phyloP scores from a whole-genome alignment of 345 rosid genomes.

The Eucalyptus shirleyi region DNA sequence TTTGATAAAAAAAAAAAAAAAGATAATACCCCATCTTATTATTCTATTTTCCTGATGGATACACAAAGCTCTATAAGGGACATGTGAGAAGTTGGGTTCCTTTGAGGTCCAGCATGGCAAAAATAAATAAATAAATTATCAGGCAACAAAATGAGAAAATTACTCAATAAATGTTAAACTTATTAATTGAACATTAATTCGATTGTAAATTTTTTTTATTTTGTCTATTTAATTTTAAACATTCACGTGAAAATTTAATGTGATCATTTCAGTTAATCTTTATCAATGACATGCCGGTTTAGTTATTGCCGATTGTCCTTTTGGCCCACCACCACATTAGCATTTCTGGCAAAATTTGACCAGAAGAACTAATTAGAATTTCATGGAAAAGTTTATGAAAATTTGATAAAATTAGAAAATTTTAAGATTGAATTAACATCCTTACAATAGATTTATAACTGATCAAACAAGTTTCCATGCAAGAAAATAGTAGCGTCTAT shows the following conservation, averaged over 20 bases:
- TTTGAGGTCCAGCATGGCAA: neutral
- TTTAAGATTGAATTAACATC: neutral
- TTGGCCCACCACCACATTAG: neutral
- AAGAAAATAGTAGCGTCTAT: neutral
- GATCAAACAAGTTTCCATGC: neutral
- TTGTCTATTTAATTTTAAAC: neutral
- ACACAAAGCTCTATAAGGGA: neutral
- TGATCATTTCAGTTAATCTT: neutral
- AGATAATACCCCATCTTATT: neutral
- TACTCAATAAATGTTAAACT: neutral
- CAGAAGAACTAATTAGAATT: neutral
- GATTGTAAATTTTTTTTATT: fast-evolving
- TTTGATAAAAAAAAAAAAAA: neutral
- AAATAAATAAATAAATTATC: neutral
- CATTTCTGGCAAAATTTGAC: neutral
- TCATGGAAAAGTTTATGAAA: neutral
- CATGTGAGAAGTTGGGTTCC: neutral
- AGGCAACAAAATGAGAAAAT: neutral
- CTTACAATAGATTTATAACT: neutral
- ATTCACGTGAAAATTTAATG: neutral
- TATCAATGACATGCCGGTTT: fast-evolving
- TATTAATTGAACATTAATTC: fast-evolving
- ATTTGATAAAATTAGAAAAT: neutral
- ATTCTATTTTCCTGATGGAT: neutral
- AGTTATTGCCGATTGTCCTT: fast-evolving